Base-by-base conservation (phyloP, 1,139 yeast genomes). In the Yamadazyma songkhlaensis region DNA sequence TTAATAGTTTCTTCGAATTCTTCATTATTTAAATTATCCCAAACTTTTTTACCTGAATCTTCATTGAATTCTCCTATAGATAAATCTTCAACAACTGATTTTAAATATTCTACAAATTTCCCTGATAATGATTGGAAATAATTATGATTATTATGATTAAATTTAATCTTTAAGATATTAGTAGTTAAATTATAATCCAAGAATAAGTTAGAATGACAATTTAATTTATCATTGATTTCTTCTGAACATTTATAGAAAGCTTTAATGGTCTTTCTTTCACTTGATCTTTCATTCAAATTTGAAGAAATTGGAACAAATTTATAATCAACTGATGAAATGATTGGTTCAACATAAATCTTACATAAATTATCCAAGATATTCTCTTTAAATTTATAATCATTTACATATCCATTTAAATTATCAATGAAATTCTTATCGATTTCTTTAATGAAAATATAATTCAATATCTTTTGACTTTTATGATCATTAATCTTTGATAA, bases 261-360 rank as follows among this genome's bases (percentile, higher is more conserved):
- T 34, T 59, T 60, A 23, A 65, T 50, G 45, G 25, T 33, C 10
- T 31, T 13, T 10, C 12, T 5, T 15, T 9, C 8, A 10, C 10
- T 41, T 26, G 38, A 39, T 14, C 15, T 45, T 31, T 60, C 64
- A 31, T 49, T 49, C 2, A 64, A 50, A 48, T 69, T 70, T 14
- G 68, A 52, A 7, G 64, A 54, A 26, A 63, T 57, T 34, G 63
- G 62, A 27, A 57, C 52, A 42, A 60, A 67, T 32, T 60, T 61
- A 29, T 60, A 50, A 13, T 58, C 60, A 38, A 57, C 43, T 34
- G 67, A 49, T 28, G 72, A 73, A 43, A 68, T 57, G 32, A 68
- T 56, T 29, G 74, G 74, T 40, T 69, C 73, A 30, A 69, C 48
- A 45, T 61, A 70, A 34, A 68, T 61, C 34, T 60, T 59, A 38